Evolutionary conservation across 352 stramenopile genomes (phyloP).

Genomic region (Globisporangium apiculatum): DNA sequence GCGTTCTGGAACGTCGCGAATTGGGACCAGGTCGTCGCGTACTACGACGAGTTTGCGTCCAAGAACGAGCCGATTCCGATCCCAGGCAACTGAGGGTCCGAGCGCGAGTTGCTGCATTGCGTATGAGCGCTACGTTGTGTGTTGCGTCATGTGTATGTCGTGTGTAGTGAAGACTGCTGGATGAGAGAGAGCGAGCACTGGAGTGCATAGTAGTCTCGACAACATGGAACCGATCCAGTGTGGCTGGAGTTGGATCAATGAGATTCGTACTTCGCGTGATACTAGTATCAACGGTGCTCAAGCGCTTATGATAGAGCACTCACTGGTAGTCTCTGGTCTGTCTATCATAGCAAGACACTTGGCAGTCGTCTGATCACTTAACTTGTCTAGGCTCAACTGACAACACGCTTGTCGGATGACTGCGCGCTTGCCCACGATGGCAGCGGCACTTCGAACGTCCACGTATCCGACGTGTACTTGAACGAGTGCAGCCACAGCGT

Average conservation of each 20-base stretch:
- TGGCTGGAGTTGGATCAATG: too few species aligned
- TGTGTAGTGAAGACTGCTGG: too few species aligned
- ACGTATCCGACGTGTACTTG: conserved; percentile 30
- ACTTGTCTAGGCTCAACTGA: too few species aligned
- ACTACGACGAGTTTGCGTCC: conserved; percentile 52
- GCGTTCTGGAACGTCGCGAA: too few species aligned
- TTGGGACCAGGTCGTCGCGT: conserved; percentile 40
- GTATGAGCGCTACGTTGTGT: background rate
- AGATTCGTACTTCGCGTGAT: too few species aligned
- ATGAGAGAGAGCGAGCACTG: background rate
- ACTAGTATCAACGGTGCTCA: too few species aligned
- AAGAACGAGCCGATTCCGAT: conserved; percentile 48
- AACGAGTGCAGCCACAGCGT: conserved; percentile 51
- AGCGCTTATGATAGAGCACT: too few species aligned
- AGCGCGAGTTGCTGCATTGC: background rate
- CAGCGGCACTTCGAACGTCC: conserved; percentile 34
- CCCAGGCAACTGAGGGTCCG: conserved; percentile 19
- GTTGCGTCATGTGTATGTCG: too few species aligned
- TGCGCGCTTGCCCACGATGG: conserved; percentile 22
- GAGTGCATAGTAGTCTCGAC: background rate
- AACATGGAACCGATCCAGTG: background rate
- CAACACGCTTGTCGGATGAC: too few species aligned
- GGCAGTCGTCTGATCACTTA: too few species aligned
- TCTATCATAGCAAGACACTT: too few species aligned
- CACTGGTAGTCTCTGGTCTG: too few species aligned